Evolutionary conservation across 108 stramenopile genomes (phyloP), one percentile per base, ranked within the genome.

Genomic region (Nitzschia palea): DNA sequence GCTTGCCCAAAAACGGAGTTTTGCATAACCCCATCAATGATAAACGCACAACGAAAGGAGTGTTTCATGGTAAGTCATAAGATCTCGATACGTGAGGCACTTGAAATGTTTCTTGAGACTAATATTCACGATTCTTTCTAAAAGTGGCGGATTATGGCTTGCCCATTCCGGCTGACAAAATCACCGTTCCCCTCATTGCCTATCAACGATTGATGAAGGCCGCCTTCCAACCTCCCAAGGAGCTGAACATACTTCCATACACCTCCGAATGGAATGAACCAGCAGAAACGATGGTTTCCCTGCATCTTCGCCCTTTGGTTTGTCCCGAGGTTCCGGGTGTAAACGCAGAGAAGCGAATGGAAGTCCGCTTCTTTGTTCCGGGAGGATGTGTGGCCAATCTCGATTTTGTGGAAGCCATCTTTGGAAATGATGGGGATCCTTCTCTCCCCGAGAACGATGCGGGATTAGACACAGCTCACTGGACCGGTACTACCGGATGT

Each of bases 121-220:
- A n/a, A n/a, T n/a, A n/a, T n/a, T n/a, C n/a, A n/a, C n/a, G n/a
- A n/a, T n/a, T n/a, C n/a, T 50, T n/a, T 50, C 48, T n/a, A 5
- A 18, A 18, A 20, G 78, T 83, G 27, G 82, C 82, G 4, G 82
- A 83, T 44, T 83, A 77, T 31, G 82, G 82, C 10, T 52, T 83
- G 25, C 82, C 82, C 1, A 57, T 83, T n/a, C 82, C 82, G n/a
- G 82, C 76, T n/a, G 82, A 83, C 58, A 83, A 83, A 56, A 77
- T 83, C 40, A 55, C 34, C 25, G 82, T 83, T 23, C 82, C 82
- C 28, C 74, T 83, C 34, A 44, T 83, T 17, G 70, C 82, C 9
- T 83, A 80, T 48, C 74, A 70, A 2, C 55, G 76, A 26, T 61
- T 83, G 15, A 59, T 83, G 67, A 74, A 83, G 50, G 71, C 82